Evolutionary conservation across 306 rosid genomes (phyloP).

Genomic region (Sechiopsis laciniata): DNA sequence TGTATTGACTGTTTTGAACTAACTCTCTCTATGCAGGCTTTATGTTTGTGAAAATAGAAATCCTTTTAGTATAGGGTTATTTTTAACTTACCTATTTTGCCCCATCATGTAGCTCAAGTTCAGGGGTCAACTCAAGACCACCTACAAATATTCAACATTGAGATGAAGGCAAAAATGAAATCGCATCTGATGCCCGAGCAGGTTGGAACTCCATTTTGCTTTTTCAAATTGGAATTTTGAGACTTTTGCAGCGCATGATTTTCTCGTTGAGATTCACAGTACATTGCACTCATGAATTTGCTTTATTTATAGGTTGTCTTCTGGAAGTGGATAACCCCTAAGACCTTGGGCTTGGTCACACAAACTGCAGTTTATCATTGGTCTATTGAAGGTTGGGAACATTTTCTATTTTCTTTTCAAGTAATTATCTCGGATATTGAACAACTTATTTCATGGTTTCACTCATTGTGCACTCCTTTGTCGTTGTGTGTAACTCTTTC

Average conservation of each 20-base stretch:
- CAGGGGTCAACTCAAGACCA: slow-evolving; percentile 98
- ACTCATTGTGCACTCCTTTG: slow-evolving; percentile 26
- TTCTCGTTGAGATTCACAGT: slow-evolving; percentile 9
- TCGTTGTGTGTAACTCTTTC: neutral
- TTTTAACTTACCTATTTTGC: neutral
- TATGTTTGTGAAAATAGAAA: slow-evolving; percentile 12
- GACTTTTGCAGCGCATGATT: slow-evolving; percentile 8
- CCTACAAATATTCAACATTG: slow-evolving; percentile 92
- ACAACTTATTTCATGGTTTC: neutral
- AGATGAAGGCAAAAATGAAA: slow-evolving; percentile 90
- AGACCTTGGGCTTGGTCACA: slow-evolving; percentile 88
- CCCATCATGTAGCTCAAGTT: slow-evolving; percentile 66
- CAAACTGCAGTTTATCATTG: slow-evolving; percentile 92
- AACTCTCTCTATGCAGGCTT: neutral
- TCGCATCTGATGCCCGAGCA: slow-evolving; percentile 96
- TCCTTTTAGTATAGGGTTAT: too few relatives aligned
- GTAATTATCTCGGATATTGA: neutral
- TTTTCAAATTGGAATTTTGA: neutral
- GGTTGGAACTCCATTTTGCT: slow-evolving; percentile 37
- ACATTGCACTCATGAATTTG: slow-evolving; percentile 21
- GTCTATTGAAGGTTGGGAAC: slow-evolving; percentile 78
- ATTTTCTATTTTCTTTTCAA: slow-evolving; percentile 18
- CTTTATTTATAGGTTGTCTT: slow-evolving; percentile 66
- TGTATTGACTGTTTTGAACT: neutral
- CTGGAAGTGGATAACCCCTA: slow-evolving; percentile 99